These are phyloP conservation scores for Xylaria sp. DNA, from an alignment of 2,329 filamentous ascomycete species.

Conservation along the genomic window DNA sequence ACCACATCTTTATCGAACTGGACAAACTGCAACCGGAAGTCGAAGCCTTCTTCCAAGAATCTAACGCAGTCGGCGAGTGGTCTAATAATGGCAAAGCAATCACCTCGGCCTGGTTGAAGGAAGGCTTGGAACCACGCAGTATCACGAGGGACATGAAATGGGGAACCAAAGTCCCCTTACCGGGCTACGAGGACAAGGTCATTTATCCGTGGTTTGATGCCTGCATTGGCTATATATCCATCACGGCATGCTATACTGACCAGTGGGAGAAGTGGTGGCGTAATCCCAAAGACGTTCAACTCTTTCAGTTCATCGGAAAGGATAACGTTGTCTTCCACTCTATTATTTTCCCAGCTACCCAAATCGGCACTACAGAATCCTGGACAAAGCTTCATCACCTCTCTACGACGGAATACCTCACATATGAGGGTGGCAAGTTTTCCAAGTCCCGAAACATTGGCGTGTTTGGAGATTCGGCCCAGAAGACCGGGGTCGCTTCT, in stretches of 20 bases:
- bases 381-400: no score
- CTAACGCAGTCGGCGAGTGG: no score
- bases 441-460: constrained; percentile 31
- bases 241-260: constrained; percentile 29
- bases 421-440: constrained; percentile 34
- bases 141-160: constrained; percentile 33
- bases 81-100: constrained; percentile 6
- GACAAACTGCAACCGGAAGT: no score
- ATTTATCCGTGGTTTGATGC: no score
- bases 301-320: constrained; percentile 35
- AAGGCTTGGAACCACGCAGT: constrained; percentile 32
- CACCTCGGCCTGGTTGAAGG: constrained; percentile 33
- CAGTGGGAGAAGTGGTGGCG: constrained; percentile 37
- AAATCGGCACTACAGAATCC: no score
- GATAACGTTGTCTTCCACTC: constrained; percentile 8
- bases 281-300: constrained; percentile 33
- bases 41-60: no score
- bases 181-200: no score
- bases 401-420: constrained; percentile 32
- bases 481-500: constrained; percentile 30
- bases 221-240: no score
- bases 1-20: no score
- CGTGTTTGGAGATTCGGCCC: constrained; percentile 33
- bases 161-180: constrained; percentile 30
- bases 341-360: no score